Percentiles rank a stretch among this genome's conserved stretches.
Conservation (phyloP, 2,329 filamentous ascomycete species). For the Seiridium unicorne region DNA sequence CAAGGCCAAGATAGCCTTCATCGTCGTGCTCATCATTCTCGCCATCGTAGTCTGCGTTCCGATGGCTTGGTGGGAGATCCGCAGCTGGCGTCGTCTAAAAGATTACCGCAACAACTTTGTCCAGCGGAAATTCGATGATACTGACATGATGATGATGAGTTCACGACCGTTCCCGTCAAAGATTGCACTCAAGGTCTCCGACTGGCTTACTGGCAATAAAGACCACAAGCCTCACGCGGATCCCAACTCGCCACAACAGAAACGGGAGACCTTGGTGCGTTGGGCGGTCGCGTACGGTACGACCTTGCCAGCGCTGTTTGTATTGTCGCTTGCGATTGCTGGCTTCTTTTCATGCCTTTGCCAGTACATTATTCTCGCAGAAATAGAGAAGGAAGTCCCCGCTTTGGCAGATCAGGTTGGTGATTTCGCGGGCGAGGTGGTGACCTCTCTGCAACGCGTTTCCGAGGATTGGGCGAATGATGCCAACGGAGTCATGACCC, state of each 20-base stretch:
- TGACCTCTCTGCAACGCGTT: slow-evolving; percentile 68
- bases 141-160: slow-evolving; percentile 87
- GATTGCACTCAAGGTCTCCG: slow-evolving; percentile 67
- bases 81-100: slow-evolving; percentile 72
- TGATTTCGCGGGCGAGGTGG: slow-evolving; percentile 75
- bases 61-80: slow-evolving; percentile 79
- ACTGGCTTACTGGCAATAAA: slow-evolving; percentile 25
- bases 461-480: slow-evolving; percentile 74
- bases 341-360: slow-evolving; percentile 81
- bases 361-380: slow-evolving; percentile 74
- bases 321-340: slow-evolving; percentile 78
- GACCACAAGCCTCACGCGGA: neutral
- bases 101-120: slow-evolving; percentile 66
- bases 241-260: slow-evolving; percentile 25
- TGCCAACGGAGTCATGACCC: slow-evolving; percentile 70
- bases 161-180: slow-evolving; percentile 76
- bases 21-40: slow-evolving; percentile 69
- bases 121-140: slow-evolving; percentile 67
- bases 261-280: slow-evolving; percentile 70
- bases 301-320: slow-evolving; percentile 78
- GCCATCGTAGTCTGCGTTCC: slow-evolving; percentile 73
- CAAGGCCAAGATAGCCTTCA: slow-evolving; percentile 70
- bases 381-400: slow-evolving; percentile 74
- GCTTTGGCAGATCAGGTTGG: slow-evolving; percentile 72
- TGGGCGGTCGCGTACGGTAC: slow-evolving; percentile 90